Conservation (phyloP, 345 rosid genomes). For the Balakata baccata region DNA sequence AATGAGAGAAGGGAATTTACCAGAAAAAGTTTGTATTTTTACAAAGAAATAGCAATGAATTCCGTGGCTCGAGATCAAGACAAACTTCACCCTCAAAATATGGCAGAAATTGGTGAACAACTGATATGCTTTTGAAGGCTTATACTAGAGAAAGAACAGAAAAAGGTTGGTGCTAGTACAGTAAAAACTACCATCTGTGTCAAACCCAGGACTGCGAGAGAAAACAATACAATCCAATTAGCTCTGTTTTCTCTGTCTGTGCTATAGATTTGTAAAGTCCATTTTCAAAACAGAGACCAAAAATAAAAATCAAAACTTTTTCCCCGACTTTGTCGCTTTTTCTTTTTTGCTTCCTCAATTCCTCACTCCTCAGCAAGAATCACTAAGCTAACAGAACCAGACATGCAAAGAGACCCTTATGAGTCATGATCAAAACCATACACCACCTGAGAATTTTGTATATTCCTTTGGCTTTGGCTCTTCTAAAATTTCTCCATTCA, state of each 20-base stretch:
- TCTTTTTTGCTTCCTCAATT: conserved; percentile 7
- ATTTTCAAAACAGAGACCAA: conserved; percentile 11
- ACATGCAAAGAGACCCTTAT: conserved; percentile 33
- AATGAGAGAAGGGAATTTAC: conserved; percentile 1
- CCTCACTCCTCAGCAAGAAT: conserved; percentile 19
- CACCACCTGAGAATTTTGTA: neutral
- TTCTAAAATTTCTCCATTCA: neutral
- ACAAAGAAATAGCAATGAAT: conserved; percentile 21
- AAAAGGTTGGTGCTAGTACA: conserved; percentile 16
- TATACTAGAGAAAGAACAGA: conserved; percentile 17
- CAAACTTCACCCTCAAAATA: conserved; percentile 29
- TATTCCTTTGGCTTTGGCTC: neutral
- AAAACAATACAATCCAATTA: conserved; percentile 21
- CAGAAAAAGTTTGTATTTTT: conserved; percentile 19
- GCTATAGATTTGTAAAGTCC: conserved; percentile 35
- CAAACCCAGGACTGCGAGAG: conserved; percentile 25
- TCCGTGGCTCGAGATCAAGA: conserved; percentile 23
- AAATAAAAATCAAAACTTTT: conserved; percentile 13
- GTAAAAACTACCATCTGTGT: conserved; percentile 23
- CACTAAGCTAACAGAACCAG: conserved; percentile 19
- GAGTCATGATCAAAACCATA: conserved; percentile 43
- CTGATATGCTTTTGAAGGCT: conserved; percentile 10
- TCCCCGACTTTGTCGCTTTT: conserved; percentile 33
- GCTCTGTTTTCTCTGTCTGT: neutral
- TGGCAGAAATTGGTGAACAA: conserved; percentile 5